Conservation (phyloP, 1,284 basidiomycete genomes). For the Phlebopus sp. region DNA sequence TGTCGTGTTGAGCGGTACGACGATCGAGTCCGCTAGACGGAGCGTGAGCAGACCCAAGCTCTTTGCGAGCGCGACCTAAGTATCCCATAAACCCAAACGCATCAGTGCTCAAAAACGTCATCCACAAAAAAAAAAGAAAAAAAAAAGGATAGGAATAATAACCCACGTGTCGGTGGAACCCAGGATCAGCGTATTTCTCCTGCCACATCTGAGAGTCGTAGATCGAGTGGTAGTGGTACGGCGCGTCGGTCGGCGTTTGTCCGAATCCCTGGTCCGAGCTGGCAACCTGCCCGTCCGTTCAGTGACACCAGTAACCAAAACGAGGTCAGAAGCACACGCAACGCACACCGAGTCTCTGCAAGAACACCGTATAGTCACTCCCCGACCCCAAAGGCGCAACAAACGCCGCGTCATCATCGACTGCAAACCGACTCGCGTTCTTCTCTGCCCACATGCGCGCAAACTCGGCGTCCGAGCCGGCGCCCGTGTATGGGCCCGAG, state of each 20-base stretch:
- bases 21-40: constrained; percentile 57
- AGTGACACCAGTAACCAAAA: too few relatives aligned
- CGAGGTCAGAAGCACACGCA: too few relatives aligned
- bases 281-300: constrained; percentile 48
- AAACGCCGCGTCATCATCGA: constrained; percentile 19
- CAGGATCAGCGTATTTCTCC: constrained; percentile 72
- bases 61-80: constrained; percentile 64
- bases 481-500: constrained; percentile 47
- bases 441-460: constrained; percentile 28
- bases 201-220: constrained; percentile 80
- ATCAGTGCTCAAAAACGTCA: constrained; percentile 2
- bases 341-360: constrained; percentile 53
- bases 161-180: constrained; percentile 68
- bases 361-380: constrained; percentile 81
- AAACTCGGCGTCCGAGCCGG: constrained; percentile 34
- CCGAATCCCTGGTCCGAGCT: constrained; percentile 39
- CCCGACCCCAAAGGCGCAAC: constrained; percentile 50
- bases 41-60: constrained; percentile 63
- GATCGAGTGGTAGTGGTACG: constrained; percentile 82
- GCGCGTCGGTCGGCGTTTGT: constrained; percentile 49
- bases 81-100: too few relatives aligned
- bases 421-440: constrained; percentile 17
- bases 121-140: constrained; percentile 4
- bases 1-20: constrained; percentile 74
- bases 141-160: too few relatives aligned